Conservation (phyloP, 805 yeast genomes). For the Teunomyces panamensis region DNA sequence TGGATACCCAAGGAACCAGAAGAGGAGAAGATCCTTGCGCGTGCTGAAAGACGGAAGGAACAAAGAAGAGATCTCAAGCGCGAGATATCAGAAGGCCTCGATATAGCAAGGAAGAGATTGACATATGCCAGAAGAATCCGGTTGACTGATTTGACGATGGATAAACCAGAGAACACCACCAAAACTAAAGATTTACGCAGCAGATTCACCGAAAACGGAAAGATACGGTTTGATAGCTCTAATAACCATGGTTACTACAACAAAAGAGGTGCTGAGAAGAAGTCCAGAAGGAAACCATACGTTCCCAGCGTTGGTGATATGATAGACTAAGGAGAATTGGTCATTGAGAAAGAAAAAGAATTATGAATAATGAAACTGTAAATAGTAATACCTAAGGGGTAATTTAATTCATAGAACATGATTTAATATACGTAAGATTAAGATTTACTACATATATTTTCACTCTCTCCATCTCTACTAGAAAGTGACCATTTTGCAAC, state of each 20-base stretch:
- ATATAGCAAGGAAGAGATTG: conserved; percentile 7
- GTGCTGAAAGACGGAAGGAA: conserved; percentile 45
- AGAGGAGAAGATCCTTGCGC: conserved; percentile 35
- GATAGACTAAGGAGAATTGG: conserved; percentile 14
- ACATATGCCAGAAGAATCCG: conserved; percentile 9
- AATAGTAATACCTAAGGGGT: neutral
- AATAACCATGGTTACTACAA: conserved; percentile 11
- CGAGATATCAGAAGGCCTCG: conserved; percentile 8
- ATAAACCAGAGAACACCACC: neutral
- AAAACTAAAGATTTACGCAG: conserved; percentile 6
- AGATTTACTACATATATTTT: no score
- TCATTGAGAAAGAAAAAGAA: neutral
- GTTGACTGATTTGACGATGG: conserved; percentile 1
- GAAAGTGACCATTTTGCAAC: neutral
- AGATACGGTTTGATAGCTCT: conserved; percentile 12
- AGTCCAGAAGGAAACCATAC: conserved; percentile 15
- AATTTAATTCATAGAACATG: neutral
- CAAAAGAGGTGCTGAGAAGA: conserved; percentile 5
- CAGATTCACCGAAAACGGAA: conserved; percentile 11
- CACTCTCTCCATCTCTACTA: no score
- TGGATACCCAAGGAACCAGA: conserved; percentile 71
- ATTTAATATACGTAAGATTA: neutral
- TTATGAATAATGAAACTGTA: neutral
- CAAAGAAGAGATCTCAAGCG: conserved; percentile 11
- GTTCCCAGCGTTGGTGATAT: conserved; percentile 24